phyloP scores from a whole-genome alignment of 2,329 filamentous ascomycete genomes.

The Diplodia seriata region DNA sequence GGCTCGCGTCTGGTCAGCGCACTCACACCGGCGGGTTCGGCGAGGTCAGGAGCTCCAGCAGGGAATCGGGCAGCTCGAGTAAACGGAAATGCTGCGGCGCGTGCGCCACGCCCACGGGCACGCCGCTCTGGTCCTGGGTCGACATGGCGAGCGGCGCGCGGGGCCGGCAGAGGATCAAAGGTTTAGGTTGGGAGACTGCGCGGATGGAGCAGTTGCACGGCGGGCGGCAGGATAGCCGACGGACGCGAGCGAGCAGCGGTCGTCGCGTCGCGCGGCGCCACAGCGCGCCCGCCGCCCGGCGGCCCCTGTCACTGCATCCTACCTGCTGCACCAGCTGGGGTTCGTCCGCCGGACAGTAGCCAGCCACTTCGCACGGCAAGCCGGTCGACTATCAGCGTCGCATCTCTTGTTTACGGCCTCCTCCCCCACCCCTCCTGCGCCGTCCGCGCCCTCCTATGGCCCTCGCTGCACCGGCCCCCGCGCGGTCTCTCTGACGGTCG shows the following conservation, averaged over 20 bases:
- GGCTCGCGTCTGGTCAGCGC: constrained; percentile 22
- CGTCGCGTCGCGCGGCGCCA: constrained; percentile 28
- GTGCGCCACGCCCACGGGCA: constrained; percentile 53
- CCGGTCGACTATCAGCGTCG: constrained; percentile 24
- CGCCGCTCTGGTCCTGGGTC: constrained; percentile 49
- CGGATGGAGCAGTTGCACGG: constrained; percentile 36
- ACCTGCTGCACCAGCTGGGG: constrained; percentile 22
- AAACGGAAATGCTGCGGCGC: constrained; percentile 63
- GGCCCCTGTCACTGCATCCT: constrained; percentile 7
- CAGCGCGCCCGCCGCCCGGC: constrained; percentile 9
- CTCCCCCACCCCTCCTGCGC: constrained; percentile 26
- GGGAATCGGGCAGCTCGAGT: constrained; percentile 65
- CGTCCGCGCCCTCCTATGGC: constrained; percentile 28
- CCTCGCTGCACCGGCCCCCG: constrained; percentile 20
- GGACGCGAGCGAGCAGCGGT: constrained; percentile 5
- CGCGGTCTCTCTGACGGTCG: constrained; percentile 28
- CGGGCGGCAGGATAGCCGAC: constrained; percentile 33
- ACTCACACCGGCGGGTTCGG: constrained; percentile 54
- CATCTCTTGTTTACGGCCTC: constrained; percentile 26
- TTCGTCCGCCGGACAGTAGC: constrained; percentile 28
- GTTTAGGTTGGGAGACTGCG: constrained; percentile 20
- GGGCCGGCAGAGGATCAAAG: not conserved
- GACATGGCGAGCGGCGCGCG: constrained; percentile 46
- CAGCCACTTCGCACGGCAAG: constrained; percentile 22
- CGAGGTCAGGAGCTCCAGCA: constrained; percentile 61